Conservation (phyloP, 1,284 basidiomycete species). For the Singerocomus inundabilis region DNA sequence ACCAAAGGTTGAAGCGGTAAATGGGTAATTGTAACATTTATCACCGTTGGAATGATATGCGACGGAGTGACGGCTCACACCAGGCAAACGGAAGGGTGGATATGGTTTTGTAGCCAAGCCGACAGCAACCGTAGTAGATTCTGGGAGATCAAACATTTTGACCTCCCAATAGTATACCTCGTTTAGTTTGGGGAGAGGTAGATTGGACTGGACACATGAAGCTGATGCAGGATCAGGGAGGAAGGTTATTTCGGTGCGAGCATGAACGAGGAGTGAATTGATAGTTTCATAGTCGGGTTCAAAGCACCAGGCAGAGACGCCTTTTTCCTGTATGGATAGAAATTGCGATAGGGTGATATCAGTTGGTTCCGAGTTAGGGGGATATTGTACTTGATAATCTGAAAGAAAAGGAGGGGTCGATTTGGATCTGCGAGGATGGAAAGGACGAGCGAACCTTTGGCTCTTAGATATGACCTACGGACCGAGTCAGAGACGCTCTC, state of each 20-base stretch:
- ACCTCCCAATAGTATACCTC: slow-evolving; percentile 99
- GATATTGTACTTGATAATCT: slow-evolving; percentile 92
- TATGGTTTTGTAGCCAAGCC: slow-evolving; percentile 95
- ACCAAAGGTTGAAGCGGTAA: slow-evolving; percentile 86
- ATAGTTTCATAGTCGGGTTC: slow-evolving; percentile 96
- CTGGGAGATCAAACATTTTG: slow-evolving; percentile 94
- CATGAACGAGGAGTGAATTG: slow-evolving; percentile 86
- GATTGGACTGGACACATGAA: slow-evolving; percentile 91
- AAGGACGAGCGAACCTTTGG: slow-evolving; percentile 68
- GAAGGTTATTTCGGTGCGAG: slow-evolving; percentile 94
- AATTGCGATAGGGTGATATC: slow-evolving; percentile 97
- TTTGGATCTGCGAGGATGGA: slow-evolving; percentile 1
- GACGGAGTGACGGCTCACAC: slow-evolving; percentile 87
- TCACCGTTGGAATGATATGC: slow-evolving; percentile 97
- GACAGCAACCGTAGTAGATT: slow-evolving; percentile 79
- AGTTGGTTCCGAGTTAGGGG: slow-evolving; percentile 88
- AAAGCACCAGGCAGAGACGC: slow-evolving; percentile 96
- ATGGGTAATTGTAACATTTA: slow-evolving; percentile 97
- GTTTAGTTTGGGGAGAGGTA: slow-evolving; percentile 92
- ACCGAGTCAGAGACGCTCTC: slow-evolving; percentile 74
- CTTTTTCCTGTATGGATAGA: slow-evolving; percentile 96
- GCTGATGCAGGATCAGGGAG: slow-evolving; percentile 91
- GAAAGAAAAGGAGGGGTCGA: slow-evolving; percentile 9
- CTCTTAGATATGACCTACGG: slow-evolving; percentile 75
- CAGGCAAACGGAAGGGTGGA: slow-evolving; percentile 89